Evolutionary conservation across 176 grass and related monocot species (phyloP), one percentile per base, ranked within the genome.

Genomic region (Pontederia crassipes): DNA sequence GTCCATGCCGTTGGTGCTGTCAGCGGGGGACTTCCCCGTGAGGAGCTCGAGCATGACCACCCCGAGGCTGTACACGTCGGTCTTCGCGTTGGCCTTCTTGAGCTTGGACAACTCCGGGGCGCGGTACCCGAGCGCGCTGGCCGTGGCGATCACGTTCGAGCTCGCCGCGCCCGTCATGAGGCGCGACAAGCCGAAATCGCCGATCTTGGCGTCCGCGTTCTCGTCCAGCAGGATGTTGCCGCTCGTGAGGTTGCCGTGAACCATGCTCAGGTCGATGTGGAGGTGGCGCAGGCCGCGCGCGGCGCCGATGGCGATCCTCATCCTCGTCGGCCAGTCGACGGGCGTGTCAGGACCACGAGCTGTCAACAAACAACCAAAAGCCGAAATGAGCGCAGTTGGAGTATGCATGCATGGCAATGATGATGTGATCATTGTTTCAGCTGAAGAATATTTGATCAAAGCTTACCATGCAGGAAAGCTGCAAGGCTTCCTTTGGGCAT

Each of bases 161-260:
- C 63, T 70, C 49, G 75, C 52, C 0, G 75, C 75, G 12, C 58
- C 8, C 12, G 49, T 62, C 66, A 77, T 64, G 59, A 77, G 75
- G 58, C 66, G 51, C 8, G 67, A 70, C 48, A 77, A 18, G 20
- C 75, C 66, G 16, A 56, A 56, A 15, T 81, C 88, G 10, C 80
- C 58, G 50, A 87, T 84, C 81, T 71, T 84, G 62, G 88, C 77
- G 29, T 61, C 64, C 11, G 58, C 28, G 10, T 62, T 35, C 1
- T 82, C 85, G 53, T 95, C 85, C 6, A 95, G 81, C 20, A 93
- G 80, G 58, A 93, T 70, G 63, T 93, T 93, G 67, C 83, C 75
- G 62, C 80, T 70, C 2, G 83, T 87, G 55, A 93, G 83, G 80
- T 87, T 93, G 58, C 88, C 88, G 45, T 93, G 88, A 17, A 93